Conservation (phyloP, 2,329 filamentous ascomycete genomes). For the Ploettnerulaceae sp. region DNA sequence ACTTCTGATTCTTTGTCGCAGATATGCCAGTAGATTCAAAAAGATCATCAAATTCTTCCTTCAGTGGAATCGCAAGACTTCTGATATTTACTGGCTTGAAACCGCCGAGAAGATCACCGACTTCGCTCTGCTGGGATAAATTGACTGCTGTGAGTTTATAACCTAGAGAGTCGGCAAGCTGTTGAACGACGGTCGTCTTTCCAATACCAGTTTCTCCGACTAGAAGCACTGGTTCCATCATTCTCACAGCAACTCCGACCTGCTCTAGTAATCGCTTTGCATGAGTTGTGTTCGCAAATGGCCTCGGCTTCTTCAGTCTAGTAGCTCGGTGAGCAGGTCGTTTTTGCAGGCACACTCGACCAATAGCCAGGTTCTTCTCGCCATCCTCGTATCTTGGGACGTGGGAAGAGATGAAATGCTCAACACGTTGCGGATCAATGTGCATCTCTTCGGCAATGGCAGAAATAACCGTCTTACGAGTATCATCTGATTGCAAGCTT, state of each 20-base stretch:
- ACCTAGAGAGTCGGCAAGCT: constrained; percentile 77
- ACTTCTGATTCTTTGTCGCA: constrained; percentile 78
- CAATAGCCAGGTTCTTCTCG: constrained; percentile 55
- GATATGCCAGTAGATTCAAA: constrained; percentile 85
- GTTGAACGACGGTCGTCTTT: constrained; percentile 94
- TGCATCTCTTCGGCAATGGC: constrained; percentile 83
- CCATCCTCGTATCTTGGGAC: constrained; percentile 64
- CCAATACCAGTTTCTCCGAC: constrained; percentile 99
- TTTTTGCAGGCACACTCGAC: constrained; percentile 56
- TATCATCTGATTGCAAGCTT: constrained; percentile 62
- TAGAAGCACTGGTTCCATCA: constrained; percentile 83
- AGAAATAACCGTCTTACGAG: constrained; percentile 55
- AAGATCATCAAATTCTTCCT: constrained; percentile 89
- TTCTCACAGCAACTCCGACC: constrained; percentile 74
- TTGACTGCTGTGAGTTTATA: constrained; percentile 91
- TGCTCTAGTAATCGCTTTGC: constrained; percentile 83
- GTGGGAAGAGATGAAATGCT: constrained; percentile 71
- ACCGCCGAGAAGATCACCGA: constrained; percentile 88
- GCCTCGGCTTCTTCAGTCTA: constrained; percentile 51
- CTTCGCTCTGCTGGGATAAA: constrained; percentile 95
- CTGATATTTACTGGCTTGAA: constrained; percentile 94
- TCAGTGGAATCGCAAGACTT: constrained; percentile 79
- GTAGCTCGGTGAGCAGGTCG: constrained; percentile 43
- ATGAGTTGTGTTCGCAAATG: constrained; percentile 85
- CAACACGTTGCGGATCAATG: constrained; percentile 73